Evolutionary conservation across 257 asterid genomes (phyloP).

Genomic region (Solanum tarapatanum): DNA sequence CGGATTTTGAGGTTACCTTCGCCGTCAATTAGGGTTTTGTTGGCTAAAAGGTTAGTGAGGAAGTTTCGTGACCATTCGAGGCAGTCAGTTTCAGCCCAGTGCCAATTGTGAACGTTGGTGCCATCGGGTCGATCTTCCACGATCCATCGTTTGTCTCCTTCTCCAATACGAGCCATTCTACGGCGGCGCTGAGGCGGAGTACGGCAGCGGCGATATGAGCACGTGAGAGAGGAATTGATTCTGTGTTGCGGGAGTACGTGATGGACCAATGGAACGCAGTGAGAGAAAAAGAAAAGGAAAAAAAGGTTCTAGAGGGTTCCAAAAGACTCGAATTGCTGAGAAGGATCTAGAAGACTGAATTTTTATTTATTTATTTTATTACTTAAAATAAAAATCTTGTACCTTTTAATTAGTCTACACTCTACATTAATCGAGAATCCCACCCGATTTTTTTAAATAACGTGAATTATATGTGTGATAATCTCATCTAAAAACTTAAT

Average conservation of each 20-base stretch:
- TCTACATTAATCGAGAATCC: neutral
- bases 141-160: conserved; percentile 97
- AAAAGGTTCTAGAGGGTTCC: neutral
- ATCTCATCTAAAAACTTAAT: neutral
- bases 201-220: neutral
- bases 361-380: too few species aligned
- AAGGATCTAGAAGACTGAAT: neutral
- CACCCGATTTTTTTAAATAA: too few species aligned
- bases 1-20: conserved; percentile 45
- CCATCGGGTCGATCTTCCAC: conserved; percentile 94
- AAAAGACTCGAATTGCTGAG: neutral
- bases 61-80: conserved; percentile 69
- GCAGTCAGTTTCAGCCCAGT: conserved; percentile 91
- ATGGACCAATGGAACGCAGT: neutral
- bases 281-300: neutral
- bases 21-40: conserved; percentile 49
- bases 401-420: neutral
- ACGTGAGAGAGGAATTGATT: neutral
- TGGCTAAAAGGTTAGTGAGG: conserved; percentile 43
- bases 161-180: conserved; percentile 76
- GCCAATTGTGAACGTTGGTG: conserved; percentile 96
- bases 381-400: too few species aligned
- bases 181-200: neutral
- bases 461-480: too few species aligned
- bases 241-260: neutral